phyloP scores from a whole-genome alignment of 768 basidiomycete genomes.

The Russula compacta region DNA sequence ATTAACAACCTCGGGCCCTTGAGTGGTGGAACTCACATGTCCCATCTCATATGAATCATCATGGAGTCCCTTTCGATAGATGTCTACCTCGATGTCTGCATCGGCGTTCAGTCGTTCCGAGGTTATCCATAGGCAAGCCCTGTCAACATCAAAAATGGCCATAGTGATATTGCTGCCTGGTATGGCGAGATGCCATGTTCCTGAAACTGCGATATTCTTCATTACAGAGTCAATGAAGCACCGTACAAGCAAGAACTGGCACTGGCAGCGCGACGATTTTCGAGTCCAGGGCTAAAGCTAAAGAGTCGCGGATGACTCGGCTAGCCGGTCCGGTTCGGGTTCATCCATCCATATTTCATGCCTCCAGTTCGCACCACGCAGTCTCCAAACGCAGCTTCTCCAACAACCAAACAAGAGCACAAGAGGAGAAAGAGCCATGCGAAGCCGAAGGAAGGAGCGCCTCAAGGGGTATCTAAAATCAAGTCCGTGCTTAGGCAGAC shows the following conservation, averaged over 20 bases:
- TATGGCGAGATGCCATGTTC: slow-evolving; percentile 7
- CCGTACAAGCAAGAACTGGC: neutral
- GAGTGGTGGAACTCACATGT: neutral
- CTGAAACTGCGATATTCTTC: slow-evolving; percentile 11
- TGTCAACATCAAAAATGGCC: slow-evolving; percentile 11
- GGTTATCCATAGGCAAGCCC: slow-evolving; percentile 13
- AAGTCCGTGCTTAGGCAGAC: slow-evolving; percentile 82
- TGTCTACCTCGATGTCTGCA: slow-evolving; percentile 16
- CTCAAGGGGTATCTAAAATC: slow-evolving; percentile 75
- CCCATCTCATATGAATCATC: neutral
- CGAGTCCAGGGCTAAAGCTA: no score
- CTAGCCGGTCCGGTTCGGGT: neutral
- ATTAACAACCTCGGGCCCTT: neutral
- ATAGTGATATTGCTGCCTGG: slow-evolving; percentile 6
- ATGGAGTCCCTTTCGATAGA: slow-evolving; percentile 1
- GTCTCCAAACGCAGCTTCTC: neutral
- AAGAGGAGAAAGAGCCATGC: neutral
- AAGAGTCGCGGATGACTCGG: no score
- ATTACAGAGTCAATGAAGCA: neutral
- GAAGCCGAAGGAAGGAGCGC: slow-evolving; percentile 11
- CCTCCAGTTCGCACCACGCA: slow-evolving; percentile 12
- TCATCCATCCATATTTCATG: neutral
- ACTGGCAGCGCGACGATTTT: no score
- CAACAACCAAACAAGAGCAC: neutral
- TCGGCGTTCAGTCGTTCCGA: slow-evolving; percentile 18